phyloP scores from a whole-genome alignment of 257 asterid genomes.

The Nicotiana benthamiana region DNA sequence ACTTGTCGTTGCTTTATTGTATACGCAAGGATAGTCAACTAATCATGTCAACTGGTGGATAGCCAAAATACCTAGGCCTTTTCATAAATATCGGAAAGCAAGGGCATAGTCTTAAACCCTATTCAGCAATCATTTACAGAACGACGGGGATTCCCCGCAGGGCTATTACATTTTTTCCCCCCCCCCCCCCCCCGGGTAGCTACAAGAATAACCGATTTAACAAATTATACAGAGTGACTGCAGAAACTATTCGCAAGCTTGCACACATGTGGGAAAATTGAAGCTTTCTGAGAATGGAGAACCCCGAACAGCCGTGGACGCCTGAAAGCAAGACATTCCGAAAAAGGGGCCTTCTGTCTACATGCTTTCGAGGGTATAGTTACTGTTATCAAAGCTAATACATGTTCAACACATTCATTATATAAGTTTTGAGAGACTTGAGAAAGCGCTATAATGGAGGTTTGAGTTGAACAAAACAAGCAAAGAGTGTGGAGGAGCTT shows the following conservation, averaged over 20 bases:
- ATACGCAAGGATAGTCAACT: not conserved
- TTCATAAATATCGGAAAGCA: not conserved
- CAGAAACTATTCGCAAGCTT: too few species aligned
- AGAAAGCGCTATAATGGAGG: not conserved
- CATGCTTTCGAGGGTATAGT: too few species aligned
- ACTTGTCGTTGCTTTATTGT: not conserved
- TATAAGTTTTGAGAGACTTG: not conserved
- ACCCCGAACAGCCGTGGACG: too few species aligned
- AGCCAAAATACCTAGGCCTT: not conserved
- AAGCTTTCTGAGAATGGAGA: too few species aligned
- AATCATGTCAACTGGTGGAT: not conserved
- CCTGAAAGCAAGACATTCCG: too few species aligned
- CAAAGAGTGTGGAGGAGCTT: not conserved
- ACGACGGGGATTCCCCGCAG: not conserved
- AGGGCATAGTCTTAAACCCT: not conserved
- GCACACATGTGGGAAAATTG: too few species aligned
- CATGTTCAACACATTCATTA: not conserved
- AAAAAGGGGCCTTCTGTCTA: too few species aligned
- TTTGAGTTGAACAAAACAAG: not conserved
- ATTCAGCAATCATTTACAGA: not conserved
- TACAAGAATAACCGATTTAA: too few species aligned
- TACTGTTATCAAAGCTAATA: not conserved
- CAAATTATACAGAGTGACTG: too few species aligned
- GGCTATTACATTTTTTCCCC: too few species aligned
- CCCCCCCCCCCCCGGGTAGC: too few species aligned